These are phyloP conservation scores for Cutaneotrichosporon cutaneum DNA, from an alignment of 1,284 basidiomycete species.

Conservation along the genomic window DNA sequence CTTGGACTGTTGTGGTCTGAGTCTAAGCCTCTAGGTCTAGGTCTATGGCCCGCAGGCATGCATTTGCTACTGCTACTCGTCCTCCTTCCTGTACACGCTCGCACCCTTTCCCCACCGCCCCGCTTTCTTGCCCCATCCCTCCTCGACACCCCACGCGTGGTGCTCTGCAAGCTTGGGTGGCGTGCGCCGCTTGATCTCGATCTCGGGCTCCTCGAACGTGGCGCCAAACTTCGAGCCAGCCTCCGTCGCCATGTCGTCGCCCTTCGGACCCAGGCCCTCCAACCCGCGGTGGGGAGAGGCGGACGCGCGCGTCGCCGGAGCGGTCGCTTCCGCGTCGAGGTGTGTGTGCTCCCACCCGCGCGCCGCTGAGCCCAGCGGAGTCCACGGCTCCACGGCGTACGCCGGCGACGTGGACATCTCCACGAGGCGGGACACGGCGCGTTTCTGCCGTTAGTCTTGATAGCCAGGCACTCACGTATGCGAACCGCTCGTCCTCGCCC, in stretches of 20 bases:
- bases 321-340: slow-evolving; percentile 6
- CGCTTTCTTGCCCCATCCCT: slow-evolving; percentile 55
- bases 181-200: slow-evolving; percentile 10
- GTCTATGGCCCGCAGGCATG: neutral
- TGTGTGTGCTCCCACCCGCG: slow-evolving; percentile 53
- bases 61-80: neutral
- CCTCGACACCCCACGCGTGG: slow-evolving; percentile 52
- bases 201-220: slow-evolving; percentile 2
- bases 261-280: neutral
- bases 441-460: slow-evolving; percentile 44
- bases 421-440: slow-evolving; percentile 64
- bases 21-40: neutral
- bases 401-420: slow-evolving; percentile 63
- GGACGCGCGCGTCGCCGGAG: neutral
- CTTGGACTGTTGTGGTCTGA: neutral
- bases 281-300: neutral
- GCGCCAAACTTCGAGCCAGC: slow-evolving; percentile 25
- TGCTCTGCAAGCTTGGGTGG: slow-evolving; percentile 42
- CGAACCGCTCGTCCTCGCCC: slow-evolving; percentile 67
- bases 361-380: slow-evolving; percentile 34
- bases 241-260: slow-evolving; percentile 33
- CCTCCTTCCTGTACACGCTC: slow-evolving; percentile 18
- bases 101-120: slow-evolving; percentile 56
- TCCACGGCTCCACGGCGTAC: slow-evolving; percentile 55
- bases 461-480: slow-evolving; percentile 56